A percentile compares a stretch with the other conserved stretches of the same genome.
Conservation (phyloP, 73 alveolate genomes). For the Tetrahymena malaccensis region DNA sequence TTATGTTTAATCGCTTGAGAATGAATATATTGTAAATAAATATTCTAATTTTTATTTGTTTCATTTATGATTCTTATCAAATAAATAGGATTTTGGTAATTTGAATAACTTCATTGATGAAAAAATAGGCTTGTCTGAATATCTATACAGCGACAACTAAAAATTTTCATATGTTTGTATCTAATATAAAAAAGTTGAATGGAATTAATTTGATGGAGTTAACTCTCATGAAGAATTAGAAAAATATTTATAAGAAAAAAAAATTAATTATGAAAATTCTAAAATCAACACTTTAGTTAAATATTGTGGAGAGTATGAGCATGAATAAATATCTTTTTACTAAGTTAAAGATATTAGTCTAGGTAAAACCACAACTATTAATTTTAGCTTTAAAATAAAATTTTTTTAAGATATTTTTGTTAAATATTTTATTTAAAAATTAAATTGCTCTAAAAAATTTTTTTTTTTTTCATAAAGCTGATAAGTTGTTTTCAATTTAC, state of each 20-base stretch:
- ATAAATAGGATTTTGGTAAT: background rate
- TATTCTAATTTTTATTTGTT: background rate
- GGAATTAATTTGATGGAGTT: background rate
- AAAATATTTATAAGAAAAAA: background rate
- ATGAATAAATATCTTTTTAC: background rate
- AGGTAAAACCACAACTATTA: background rate
- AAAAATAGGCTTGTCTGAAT: background rate
- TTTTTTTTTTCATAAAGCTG: background rate
- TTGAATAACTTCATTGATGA: background rate
- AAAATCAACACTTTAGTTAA: background rate
- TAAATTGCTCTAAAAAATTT: too few species aligned
- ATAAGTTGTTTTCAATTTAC: background rate
- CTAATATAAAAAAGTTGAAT: background rate
- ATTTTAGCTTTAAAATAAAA: too few species aligned
- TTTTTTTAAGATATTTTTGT: too few species aligned
- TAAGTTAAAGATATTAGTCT: background rate
- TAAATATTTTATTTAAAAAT: too few species aligned
- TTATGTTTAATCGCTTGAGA: background rate
- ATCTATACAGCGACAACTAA: background rate
- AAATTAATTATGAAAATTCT: background rate
- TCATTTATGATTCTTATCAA: background rate
- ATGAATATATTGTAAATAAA: background rate
- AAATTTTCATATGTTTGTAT: background rate
- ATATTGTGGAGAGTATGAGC: background rate
- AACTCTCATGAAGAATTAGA: background rate